Base-by-base conservation (phyloP, 1,284 basidiomycete species). In the Ganoderma resinaceum region DNA sequence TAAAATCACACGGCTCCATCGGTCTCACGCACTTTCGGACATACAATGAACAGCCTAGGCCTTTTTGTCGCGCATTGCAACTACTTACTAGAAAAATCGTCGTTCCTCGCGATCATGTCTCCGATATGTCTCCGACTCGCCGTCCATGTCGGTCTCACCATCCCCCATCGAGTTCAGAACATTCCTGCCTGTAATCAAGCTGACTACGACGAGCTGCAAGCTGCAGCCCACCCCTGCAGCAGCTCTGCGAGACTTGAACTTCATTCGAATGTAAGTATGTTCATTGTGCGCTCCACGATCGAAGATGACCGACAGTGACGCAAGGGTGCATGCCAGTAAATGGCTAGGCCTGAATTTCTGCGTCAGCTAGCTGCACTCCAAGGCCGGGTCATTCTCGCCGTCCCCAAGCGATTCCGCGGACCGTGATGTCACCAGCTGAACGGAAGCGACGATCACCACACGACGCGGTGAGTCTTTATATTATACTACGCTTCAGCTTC, bases 1-100 rank as follows among this genome's bases (percentile, higher is more conserved):
- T 70, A 65, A 67, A 60, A 69, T 72, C 67, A 70, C 69, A 70
- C 66, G 71, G 66, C 62, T 63, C 61, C 65, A 43, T 61, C 37
- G 52, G 55, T 70, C 29, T 37, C 46, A 62, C 61, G 61, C 65
- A 67, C 66, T 70, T 55, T 60, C 69, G 67, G 69, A 46, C 67
- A 67, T 72, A 67, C 66, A 61, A 70, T 70, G 68, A 69, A 46
- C 63, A 67, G 43, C 43, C 23, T 49, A 26, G 23, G 67, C 35
- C 60, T 38, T 57, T 63, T 63, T 68, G 38, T 67, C 55, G 55
- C 53, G 40, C 52, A 63, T 70, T 58, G 53, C 70, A 68, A 67
- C 62, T n/a, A n/a, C n/a, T n/a, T n/a, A n/a, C n/a, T 14, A 65
- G 71, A 53, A 69, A 61, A 69, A 61, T 67, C 63, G 43, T 62